phyloP scores from a whole-genome alignment of 345 rosid genomes.

The Durio zibethinus region DNA sequence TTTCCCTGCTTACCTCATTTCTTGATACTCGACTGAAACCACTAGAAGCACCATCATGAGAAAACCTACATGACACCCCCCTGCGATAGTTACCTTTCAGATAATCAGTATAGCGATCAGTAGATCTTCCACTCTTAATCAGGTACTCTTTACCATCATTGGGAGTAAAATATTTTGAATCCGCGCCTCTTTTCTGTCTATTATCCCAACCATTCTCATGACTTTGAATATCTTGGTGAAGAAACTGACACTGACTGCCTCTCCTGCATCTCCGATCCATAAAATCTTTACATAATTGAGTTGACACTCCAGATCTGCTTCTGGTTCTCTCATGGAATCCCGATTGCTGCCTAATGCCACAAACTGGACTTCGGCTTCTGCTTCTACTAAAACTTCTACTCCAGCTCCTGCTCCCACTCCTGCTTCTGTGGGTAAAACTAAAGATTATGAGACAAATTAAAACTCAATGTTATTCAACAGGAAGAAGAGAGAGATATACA shows the following conservation, averaged over 20 bases:
- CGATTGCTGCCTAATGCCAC: slow-evolving; percentile 51
- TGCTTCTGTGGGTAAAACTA: slow-evolving; percentile 18
- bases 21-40: slow-evolving; percentile 28
- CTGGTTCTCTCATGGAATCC: slow-evolving; percentile 53
- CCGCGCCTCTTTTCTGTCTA: slow-evolving; percentile 44
- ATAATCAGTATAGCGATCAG: slow-evolving; percentile 33
- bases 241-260: slow-evolving; percentile 54
- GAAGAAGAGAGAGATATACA: not conserved
- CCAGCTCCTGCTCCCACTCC: slow-evolving; percentile 48
- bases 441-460: not conserved
- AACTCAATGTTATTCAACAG: not conserved
- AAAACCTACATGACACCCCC: slow-evolving; percentile 40
- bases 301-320: slow-evolving; percentile 46
- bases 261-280: slow-evolving; percentile 68
- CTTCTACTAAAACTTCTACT: slow-evolving; percentile 54
- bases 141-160: slow-evolving; percentile 44
- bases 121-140: slow-evolving; percentile 32
- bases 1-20: slow-evolving; percentile 36
- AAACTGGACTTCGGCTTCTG: slow-evolving; percentile 74
- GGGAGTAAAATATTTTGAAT: slow-evolving; percentile 37
- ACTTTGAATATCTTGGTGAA: slow-evolving; percentile 46
- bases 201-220: slow-evolving; percentile 51
- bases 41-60: slow-evolving; percentile 35
- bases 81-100: slow-evolving; percentile 41
- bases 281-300: slow-evolving; percentile 62